Conservation (phyloP, 2,329 filamentous ascomycete genomes). For the Sclerotinia glacialis region DNA sequence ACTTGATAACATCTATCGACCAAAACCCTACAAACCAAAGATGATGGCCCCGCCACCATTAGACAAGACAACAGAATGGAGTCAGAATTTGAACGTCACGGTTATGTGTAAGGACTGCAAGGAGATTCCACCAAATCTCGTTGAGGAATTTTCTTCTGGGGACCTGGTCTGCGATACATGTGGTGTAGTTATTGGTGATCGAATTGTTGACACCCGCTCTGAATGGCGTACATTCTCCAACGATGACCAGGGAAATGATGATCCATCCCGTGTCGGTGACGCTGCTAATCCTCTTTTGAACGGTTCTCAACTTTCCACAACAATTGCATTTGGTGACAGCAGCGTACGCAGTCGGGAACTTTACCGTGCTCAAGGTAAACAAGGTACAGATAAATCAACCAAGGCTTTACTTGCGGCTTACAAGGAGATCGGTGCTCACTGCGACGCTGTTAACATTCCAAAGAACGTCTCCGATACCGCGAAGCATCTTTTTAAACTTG, state of each 20-base stretch:
- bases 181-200: constrained; percentile 83
- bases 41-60: constrained; percentile 45
- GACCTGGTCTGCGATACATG: constrained; percentile 93
- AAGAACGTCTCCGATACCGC: constrained; percentile 82
- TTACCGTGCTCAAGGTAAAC: constrained; percentile 79
- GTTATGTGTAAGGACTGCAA: constrained; percentile 89
- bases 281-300: constrained; percentile 86
- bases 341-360: constrained; percentile 70
- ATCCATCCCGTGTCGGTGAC: constrained; percentile 97
- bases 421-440: constrained; percentile 83
- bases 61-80: constrained; percentile 33
- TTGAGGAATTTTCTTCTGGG: constrained; percentile 88
- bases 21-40: constrained; percentile 45
- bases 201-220: constrained; percentile 91
- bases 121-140: constrained; percentile 84
- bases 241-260: constrained; percentile 93
- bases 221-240: constrained; percentile 99
- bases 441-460: constrained; percentile 79
- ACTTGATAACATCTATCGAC: constrained; percentile 45
- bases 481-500: constrained; percentile 92
- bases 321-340: constrained; percentile 78
- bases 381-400: constrained; percentile 76
- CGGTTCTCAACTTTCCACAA: constrained; percentile 83
- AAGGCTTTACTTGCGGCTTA: constrained; percentile 78
- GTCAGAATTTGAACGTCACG: constrained; percentile 79